Evolutionary conservation across 164 flowering plant genomes (phyloP).

Genomic region (Vitis cinerea): DNA sequence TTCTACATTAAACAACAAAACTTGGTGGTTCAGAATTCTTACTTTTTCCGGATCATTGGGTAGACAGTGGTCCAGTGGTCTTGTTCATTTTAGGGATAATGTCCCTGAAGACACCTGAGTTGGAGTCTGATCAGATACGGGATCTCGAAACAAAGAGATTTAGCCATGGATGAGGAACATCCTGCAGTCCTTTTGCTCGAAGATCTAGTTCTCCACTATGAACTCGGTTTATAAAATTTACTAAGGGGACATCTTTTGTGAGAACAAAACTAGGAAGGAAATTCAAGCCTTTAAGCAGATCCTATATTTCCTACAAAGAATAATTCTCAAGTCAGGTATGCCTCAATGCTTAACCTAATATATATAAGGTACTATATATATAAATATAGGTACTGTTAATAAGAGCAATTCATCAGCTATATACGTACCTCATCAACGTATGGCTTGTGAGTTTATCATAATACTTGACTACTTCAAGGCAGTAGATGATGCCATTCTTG

Average conservation of each 20-base stretch:
- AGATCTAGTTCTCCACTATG: constrained; percentile 55
- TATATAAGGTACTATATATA: too few relatives aligned
- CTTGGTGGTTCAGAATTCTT: constrained; percentile 14
- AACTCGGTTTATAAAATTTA: constrained; percentile 68
- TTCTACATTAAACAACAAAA: too few relatives aligned
- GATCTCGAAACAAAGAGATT: constrained; percentile 74
- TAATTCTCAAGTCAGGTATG: too few relatives aligned
- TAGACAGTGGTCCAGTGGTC: constrained; percentile 55
- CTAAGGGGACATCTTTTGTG: constrained; percentile 48
- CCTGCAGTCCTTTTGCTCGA: constrained; percentile 62
- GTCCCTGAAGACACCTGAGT: constrained; percentile 50
- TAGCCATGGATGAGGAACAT: constrained; percentile 93
- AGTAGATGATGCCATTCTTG: constrained; percentile 49
- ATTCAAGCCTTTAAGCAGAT: constrained; percentile 38
- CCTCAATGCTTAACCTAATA: too few relatives aligned
- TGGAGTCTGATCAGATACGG: constrained; percentile 44
- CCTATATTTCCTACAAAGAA: constrained; percentile 49
- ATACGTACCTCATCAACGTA: constrained; percentile 37
- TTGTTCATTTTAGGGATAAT: constrained; percentile 41
- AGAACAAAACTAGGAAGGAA: constrained; percentile 40
- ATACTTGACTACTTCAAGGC: constrained; percentile 70
- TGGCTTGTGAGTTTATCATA: constrained; percentile 38
- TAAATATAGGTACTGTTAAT: neutral
- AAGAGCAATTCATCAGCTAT: neutral
- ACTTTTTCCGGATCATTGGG: constrained; percentile 70